Conservation (phyloP, 306 rosid species). For the Dalbergia oliveri region DNA sequence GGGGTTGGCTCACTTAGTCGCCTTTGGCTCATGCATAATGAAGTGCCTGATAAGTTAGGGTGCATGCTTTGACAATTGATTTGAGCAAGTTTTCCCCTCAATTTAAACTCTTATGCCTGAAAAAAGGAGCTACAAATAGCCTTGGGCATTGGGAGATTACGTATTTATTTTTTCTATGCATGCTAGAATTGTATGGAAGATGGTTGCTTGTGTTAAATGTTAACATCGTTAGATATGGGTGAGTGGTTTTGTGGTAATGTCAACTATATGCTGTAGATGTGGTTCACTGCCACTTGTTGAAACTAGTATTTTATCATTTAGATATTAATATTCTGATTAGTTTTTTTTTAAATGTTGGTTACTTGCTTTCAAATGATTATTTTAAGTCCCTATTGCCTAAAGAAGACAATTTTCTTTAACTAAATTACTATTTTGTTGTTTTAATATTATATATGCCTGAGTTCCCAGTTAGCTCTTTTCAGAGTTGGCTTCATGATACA, state of each 20-base stretch:
- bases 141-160: conserved; percentile 13
- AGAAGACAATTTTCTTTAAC: conserved; percentile 1
- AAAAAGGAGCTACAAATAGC: not conserved
- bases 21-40: too few relatives aligned
- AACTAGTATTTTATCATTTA: conserved; percentile 1
- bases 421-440: conserved; percentile 21
- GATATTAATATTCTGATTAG: conserved; percentile 15
- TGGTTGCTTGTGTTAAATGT: conserved; percentile 18
- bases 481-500: conserved; percentile 19
- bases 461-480: conserved; percentile 1
- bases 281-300: not conserved
- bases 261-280: conserved; percentile 16
- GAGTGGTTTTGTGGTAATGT: conserved; percentile 16
- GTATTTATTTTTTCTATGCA: not conserved
- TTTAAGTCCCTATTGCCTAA: conserved; percentile 1
- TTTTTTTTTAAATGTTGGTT: not conserved
- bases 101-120: too few relatives aligned
- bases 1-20: too few relatives aligned
- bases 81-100: too few relatives aligned
- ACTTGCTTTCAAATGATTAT: conserved; percentile 1
- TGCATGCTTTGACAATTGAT: too few relatives aligned
- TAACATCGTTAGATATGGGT: not conserved
- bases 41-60: too few relatives aligned
- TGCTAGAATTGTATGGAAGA: conserved; percentile 12
- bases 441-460: not conserved